A percentile compares a stretch with the other conserved stretches of the same genome.
These are phyloP conservation scores for Akanthomyces lecanii DNA, from an alignment of 2,329 filamentous ascomycete genomes.

Conservation along the genomic window DNA sequence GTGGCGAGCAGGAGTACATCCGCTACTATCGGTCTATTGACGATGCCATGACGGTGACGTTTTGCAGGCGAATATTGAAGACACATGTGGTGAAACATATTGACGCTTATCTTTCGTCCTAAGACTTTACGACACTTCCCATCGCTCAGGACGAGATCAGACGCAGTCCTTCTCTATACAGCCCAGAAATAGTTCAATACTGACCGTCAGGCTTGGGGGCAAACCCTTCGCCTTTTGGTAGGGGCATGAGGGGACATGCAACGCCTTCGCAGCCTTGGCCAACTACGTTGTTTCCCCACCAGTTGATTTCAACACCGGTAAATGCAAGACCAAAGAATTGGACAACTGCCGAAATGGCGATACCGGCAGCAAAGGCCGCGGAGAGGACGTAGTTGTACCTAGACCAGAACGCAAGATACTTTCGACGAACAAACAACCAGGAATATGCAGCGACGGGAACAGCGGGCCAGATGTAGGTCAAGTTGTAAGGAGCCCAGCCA, in stretches of 20 bases:
- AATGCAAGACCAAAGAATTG: constrained; percentile 30
- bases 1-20: background rate
- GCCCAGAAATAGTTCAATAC: background rate
- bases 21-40: too few species aligned
- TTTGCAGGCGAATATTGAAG: too few species aligned
- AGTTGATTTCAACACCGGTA: constrained; percentile 23
- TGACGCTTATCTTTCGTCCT: too few species aligned
- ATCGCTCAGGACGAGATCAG: too few species aligned
- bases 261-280: constrained; percentile 27
- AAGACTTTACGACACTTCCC: too few species aligned
- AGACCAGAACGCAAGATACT: constrained; percentile 34
- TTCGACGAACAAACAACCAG: constrained; percentile 39
- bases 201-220: background rate
- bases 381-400: constrained; percentile 35
- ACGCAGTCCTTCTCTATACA: too few species aligned
- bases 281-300: constrained; percentile 28
- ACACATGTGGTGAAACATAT: too few species aligned
- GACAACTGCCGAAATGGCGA: constrained; percentile 30
- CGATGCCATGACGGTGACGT: too few species aligned
- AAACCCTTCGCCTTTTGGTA: constrained; percentile 30
- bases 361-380: constrained; percentile 28
- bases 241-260: constrained; percentile 22
- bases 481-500: constrained; percentile 37
- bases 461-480: constrained; percentile 41
- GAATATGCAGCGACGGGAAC: constrained; percentile 39